These are phyloP conservation scores for Telopea speciosissima DNA, from an alignment of 177 flowering plant species.

Conservation along the genomic window DNA sequence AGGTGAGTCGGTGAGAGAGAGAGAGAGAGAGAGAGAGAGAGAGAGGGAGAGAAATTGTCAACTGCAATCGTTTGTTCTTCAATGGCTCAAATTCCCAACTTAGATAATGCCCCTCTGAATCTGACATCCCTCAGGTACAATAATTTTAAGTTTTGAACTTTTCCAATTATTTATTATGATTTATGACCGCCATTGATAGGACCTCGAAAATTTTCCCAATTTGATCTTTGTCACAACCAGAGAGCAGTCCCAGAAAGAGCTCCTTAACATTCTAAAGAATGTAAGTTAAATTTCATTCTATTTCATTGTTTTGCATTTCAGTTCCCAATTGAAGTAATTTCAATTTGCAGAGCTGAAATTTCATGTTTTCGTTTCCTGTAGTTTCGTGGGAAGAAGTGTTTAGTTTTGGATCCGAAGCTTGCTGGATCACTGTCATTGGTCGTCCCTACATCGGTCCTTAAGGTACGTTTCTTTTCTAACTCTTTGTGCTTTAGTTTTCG, in stretches of 20 bases:
- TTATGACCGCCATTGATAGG: background rate
- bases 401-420: conserved; percentile 82
- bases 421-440: conserved; percentile 75
- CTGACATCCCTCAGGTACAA: conserved; percentile 57
- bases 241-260: conserved; percentile 87
- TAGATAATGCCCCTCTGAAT: conserved; percentile 83
- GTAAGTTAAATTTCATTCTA: conserved; percentile 34
- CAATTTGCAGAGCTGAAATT: background rate
- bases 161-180: background rate
- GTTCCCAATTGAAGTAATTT: background rate
- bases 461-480: conserved; percentile 30
- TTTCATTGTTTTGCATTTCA: background rate
- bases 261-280: conserved; percentile 61
- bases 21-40: too few species aligned
- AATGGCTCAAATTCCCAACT: conserved; percentile 90
- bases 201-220: too few species aligned
- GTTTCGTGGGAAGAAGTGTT: conserved; percentile 89
- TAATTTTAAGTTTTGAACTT: background rate
- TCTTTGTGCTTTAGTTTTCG: too few species aligned
- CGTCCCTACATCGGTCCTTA: conserved; percentile 66
- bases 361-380: conserved; percentile 14
- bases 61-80: too few species aligned
- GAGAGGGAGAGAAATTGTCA: too few species aligned
- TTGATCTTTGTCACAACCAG: conserved; percentile 23
- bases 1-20: too few species aligned